Percentiles rank a stretch among this genome's conserved stretches.
Evolutionary conservation across 768 basidiomycete species (phyloP).

Genomic region (Leccinum disarticulatum): DNA sequence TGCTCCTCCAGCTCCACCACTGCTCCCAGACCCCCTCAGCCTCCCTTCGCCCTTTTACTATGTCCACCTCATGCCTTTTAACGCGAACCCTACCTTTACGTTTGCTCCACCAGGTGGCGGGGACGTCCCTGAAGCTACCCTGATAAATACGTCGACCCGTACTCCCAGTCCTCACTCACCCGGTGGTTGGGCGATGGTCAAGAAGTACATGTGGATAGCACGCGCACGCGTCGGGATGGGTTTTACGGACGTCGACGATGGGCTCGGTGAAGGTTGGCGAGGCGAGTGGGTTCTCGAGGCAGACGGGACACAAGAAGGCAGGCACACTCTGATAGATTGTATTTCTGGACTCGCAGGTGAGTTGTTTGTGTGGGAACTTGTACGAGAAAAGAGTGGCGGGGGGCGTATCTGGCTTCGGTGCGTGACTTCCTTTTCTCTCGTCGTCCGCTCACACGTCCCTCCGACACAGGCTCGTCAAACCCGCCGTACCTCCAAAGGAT

Average conservation of each 20-base stretch:
- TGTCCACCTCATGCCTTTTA: slow-evolving; percentile 55
- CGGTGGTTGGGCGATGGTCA: slow-evolving; percentile 56
- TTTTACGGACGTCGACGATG: slow-evolving; percentile 36
- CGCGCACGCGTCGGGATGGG: slow-evolving; percentile 40
- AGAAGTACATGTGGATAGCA: slow-evolving; percentile 67
- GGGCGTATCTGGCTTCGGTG: slow-evolving; percentile 68
- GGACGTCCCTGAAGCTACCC: slow-evolving; percentile 47
- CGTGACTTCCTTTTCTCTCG: slow-evolving; percentile 14
- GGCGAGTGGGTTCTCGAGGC: slow-evolving; percentile 82
- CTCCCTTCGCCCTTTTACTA: slow-evolving; percentile 81
- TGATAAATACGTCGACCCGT: slow-evolving; percentile 36
- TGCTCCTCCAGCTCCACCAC: slow-evolving; percentile 50
- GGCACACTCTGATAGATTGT: slow-evolving; percentile 55
- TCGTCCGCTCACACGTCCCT: neutral
- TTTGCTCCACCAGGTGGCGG: slow-evolving; percentile 31
- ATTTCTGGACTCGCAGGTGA: slow-evolving; percentile 39
- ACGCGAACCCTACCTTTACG: slow-evolving; percentile 24
- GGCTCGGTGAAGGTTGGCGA: slow-evolving; percentile 65
- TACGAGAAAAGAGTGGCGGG: slow-evolving; percentile 59
- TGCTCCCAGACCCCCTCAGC: slow-evolving; percentile 54
- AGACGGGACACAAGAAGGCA: slow-evolving; percentile 70
- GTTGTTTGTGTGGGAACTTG: slow-evolving; percentile 50
- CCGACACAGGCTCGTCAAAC: slow-evolving; percentile 22
- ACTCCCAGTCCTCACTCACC: slow-evolving; percentile 64
- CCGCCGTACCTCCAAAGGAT: slow-evolving; percentile 21